A percentile compares a stretch with the other conserved stretches of the same genome.
Evolutionary conservation across 768 basidiomycete genomes (phyloP).

Genomic region (Leccinum uliginosum): DNA sequence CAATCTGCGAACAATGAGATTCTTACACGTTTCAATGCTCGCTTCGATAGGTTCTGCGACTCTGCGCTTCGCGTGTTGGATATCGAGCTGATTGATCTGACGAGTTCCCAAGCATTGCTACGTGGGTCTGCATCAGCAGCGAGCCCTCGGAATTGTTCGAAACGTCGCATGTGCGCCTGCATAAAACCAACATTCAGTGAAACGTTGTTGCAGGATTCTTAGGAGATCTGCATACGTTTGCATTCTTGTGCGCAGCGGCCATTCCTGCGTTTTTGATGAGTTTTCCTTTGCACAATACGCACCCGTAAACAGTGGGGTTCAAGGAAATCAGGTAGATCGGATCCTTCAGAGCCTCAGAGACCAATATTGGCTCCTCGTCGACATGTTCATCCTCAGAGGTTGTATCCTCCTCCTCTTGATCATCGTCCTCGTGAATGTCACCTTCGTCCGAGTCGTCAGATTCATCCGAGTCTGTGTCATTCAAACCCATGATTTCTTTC

Average conservation of each 20-base stretch:
- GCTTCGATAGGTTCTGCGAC: conserved; percentile 44
- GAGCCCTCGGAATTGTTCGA: conserved; percentile 44
- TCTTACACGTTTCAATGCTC: conserved; percentile 61
- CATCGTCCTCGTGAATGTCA: conserved; percentile 18
- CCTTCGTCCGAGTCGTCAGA: conserved; percentile 31
- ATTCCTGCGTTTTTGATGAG: conserved; percentile 57
- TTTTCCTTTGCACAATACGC: conserved; percentile 71
- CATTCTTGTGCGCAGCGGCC: conserved; percentile 53
- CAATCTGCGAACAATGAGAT: background rate
- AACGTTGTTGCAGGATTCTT: background rate
- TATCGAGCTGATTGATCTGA: conserved; percentile 20
- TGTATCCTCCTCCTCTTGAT: conserved; percentile 26
- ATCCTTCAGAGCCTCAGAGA: conserved; percentile 56
- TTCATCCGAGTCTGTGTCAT: conserved; percentile 76
- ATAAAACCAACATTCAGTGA: background rate
- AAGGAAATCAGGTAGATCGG: conserved; percentile 59
- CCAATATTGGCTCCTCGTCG: conserved; percentile 42
- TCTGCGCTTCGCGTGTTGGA: background rate
- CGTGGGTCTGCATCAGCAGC: conserved; percentile 38
- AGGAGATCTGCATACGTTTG: conserved; percentile 52
- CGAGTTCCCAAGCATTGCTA: conserved; percentile 44
- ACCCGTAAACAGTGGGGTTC: conserved; percentile 52
- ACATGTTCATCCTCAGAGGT: conserved; percentile 22
- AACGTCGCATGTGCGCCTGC: conserved; percentile 63
- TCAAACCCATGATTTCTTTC: conserved; percentile 60